Evolutionary conservation across 441 rosid genomes (phyloP).

Genomic region (Capsella rubella): DNA sequence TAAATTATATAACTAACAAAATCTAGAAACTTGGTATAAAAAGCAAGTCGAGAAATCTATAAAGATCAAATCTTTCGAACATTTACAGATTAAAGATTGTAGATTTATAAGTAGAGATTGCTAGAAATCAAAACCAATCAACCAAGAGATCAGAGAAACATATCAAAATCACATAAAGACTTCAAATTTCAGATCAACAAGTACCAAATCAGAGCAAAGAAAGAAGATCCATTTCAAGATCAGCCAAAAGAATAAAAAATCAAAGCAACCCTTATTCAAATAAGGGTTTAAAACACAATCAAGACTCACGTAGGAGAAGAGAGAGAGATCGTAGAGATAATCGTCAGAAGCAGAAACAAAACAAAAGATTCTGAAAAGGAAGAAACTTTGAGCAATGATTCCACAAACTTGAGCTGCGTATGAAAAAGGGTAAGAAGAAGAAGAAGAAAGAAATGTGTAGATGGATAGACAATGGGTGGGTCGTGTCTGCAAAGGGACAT

Average conservation of each 20-base stretch:
- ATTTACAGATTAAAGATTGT: neutral
- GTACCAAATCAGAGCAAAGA: constrained; percentile 1
- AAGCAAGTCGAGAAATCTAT: constrained; percentile 16
- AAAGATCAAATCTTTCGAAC: constrained; percentile 9
- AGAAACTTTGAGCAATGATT: constrained; percentile 5
- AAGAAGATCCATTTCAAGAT: constrained; percentile 25
- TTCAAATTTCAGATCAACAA: constrained; percentile 28
- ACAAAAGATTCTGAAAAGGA: neutral
- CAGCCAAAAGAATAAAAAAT: neutral
- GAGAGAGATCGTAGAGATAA: constrained; percentile 17
- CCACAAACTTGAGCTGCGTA: constrained; percentile 17
- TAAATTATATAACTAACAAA: constrained; percentile 11
- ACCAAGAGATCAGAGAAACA: constrained; percentile 1
- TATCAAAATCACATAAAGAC: constrained; percentile 2
- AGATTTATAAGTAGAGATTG: neutral
- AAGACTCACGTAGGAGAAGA: constrained; percentile 21
- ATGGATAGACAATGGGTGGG: constrained; percentile 47
- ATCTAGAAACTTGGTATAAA: constrained; percentile 16
- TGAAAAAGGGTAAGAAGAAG: constrained; percentile 8
- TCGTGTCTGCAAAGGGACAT: constrained; percentile 35
- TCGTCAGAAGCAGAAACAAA: constrained; percentile 17
- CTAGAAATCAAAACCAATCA: neutral
- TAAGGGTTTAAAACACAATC: neutral
- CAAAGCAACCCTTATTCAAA: neutral
- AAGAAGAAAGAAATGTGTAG: constrained; percentile 3